Evolutionary conservation across 1,284 basidiomycete species (phyloP), one percentile per base, ranked within the genome.

Genomic region (Boletus austroedulis): DNA sequence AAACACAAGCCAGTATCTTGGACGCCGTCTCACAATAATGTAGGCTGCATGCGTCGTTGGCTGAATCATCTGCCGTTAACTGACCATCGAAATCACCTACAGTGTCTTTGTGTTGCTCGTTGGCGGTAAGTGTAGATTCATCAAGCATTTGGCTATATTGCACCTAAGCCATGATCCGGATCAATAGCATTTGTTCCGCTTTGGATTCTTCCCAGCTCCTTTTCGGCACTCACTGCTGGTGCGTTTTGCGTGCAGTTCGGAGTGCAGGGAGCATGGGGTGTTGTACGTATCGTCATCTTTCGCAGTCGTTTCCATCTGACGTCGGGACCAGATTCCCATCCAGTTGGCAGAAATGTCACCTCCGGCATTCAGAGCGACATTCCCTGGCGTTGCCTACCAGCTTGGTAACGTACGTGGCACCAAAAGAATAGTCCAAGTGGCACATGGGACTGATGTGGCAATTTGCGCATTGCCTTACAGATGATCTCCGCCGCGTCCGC

Each of bases 321-420:
- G n/a, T n/a, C n/a, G 2, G 24, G 7, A 6, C 19, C 36, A 89
- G 78, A 88, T 93, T 64, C 92, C 92, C 3, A 92, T 94, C 67
- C 87, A 90, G 71, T 80, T 97, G n/a, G 83, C 88, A 4, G 96
- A 98, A 75, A 87, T 95, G 75, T 89, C 92, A 0, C 94, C 95
- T 1, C 87, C 94, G 0, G 94, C 93, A 0, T 98, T 97, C 83
- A 83, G 95, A 55, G 93, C 94, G 10, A 91, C 92, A 0, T 98
- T 96, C 81, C 89, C 90, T 23, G 95, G 95, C 63, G 84, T 96
- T 0, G 88, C 91, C 1, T 98, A 96, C 76, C 95, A 97, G 68
- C 70, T 94, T 44, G 89, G 91, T 58, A 90, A 90, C 70, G 77
- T 82, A 58, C 24, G 78, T 73, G 5, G 14, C 36, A 5, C 43